Evolutionary conservation across 2,329 filamentous ascomycete species (phyloP), one percentile per base, ranked within the genome.

Genomic region (Diaporthe australafricana): DNA sequence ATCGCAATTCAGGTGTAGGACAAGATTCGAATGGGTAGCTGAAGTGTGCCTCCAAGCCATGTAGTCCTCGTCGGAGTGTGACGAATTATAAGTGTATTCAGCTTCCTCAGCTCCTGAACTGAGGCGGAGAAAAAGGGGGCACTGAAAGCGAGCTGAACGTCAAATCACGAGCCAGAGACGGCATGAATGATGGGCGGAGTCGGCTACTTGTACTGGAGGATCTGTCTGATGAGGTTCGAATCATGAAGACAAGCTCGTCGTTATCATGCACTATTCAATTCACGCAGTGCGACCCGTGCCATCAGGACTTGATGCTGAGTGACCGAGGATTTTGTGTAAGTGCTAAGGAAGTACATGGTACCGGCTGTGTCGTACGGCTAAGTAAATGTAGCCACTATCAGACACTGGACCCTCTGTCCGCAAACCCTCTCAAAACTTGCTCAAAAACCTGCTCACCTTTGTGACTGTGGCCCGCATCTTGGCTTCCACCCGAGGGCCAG

Each of bases 371-470:
- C 2, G 14, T 1, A 5, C 9, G 11, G 7, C 5, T 8, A 0
- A n/a, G 7, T 6, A 6, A 3, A 60, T 12, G 66, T 69, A 27
- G 14, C 30, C 32, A 52, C 53, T 69, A 69, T 30, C 66, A 38
- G 25, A 22, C 53, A 5, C 2, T n/a, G 30, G 16, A 30, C 17
- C 17, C 30, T 14, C 27, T 9, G 14, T 47, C 27, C 32, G 14
- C 27, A n/a, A 57, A 50, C 42, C 45, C 32, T 30, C 45, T 47
- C 67, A 47, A 69, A 69, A 69, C 67, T 69, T 69, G 67, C 67
- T 69, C 67, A 69, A 52, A 68, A 69, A 69, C 55, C 14, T 69
- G 67, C 67, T 69, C 67, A 69, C n/a, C 47, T 40, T 9, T 40
- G n/a, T 16, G 53, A 32, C 32, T 22, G 45, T 9, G 53, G 55